These are phyloP conservation scores for Colletotrichum sp. DNA, from an alignment of 2,329 filamentous ascomycete genomes.

Conservation along the genomic window DNA sequence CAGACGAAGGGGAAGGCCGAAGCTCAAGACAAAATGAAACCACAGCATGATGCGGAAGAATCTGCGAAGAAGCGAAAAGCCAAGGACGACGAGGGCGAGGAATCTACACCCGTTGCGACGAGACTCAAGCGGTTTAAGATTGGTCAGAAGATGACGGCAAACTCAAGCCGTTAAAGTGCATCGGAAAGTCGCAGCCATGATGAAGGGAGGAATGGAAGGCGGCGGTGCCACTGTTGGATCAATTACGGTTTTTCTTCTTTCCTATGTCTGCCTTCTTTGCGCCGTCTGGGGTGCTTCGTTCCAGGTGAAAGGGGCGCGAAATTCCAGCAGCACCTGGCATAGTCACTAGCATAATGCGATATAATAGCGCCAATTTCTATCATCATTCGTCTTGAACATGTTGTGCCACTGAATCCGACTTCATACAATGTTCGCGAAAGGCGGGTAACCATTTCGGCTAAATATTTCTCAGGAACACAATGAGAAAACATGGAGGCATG, in stretches of 20 bases:
- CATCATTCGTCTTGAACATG: background rate
- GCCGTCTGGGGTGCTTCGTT: background rate
- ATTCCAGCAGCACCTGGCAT: background rate
- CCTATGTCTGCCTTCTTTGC: no score
- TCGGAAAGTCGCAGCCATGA: background rate
- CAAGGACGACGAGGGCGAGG: background rate
- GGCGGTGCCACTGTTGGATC: no score
- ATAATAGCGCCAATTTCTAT: background rate
- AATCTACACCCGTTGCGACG: fast-evolving
- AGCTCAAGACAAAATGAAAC: fast-evolving
- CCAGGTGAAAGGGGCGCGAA: background rate
- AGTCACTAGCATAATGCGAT: background rate
- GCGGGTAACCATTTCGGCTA: background rate
- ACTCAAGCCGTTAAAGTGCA: background rate
- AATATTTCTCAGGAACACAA: background rate
- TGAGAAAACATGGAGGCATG: background rate
- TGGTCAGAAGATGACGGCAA: background rate
- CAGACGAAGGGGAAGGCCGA: fast-evolving
- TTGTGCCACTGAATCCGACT: background rate
- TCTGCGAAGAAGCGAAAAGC: background rate
- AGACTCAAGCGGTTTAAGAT: background rate
- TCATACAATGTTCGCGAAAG: background rate
- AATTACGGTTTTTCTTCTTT: no score
- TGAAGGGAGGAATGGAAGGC: no score
- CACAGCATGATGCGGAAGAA: background rate